Percentiles rank a stretch among this genome's conserved stretches.
These are phyloP conservation scores for Eutrema heterophyllum DNA, from an alignment of 345 rosid species.

Conservation along the genomic window DNA sequence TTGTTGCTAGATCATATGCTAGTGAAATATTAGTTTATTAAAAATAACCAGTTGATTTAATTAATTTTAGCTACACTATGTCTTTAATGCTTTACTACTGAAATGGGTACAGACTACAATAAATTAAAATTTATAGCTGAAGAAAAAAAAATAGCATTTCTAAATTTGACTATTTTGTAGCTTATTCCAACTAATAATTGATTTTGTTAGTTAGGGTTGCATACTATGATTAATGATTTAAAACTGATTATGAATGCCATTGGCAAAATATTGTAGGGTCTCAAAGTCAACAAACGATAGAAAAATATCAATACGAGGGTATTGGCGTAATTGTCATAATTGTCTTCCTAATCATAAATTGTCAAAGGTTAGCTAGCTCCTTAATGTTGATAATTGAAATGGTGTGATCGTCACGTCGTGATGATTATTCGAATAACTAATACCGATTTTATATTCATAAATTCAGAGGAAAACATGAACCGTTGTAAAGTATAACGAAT, in stretches of 20 bases:
- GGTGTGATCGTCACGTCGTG: slow-evolving; percentile 32
- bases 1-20: slow-evolving; percentile 14
- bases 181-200: not conserved
- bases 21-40: not conserved
- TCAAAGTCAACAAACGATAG: slow-evolving; percentile 9
- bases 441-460: not conserved
- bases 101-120: not conserved
- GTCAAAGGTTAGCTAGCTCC: slow-evolving; percentile 9
- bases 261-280: slow-evolving; percentile 1
- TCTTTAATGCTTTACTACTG: not conserved
- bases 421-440: not conserved
- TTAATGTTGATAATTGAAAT: slow-evolving; percentile 10
- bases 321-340: not conserved
- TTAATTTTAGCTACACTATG: not conserved
- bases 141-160: not conserved
- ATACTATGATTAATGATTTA: not conserved
- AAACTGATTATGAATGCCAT: not conserved
- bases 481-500: not conserved
- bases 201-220: not conserved
- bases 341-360: slow-evolving; percentile 14
- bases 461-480: not conserved
- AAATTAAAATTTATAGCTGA: not conserved
- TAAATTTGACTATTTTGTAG: not conserved
- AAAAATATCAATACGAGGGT: not conserved
- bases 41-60: not conserved